Percentiles rank a stretch among this genome's conserved stretches.
Evolutionary conservation across 2,329 filamentous ascomycete genomes (phyloP).

Genomic region (Neurospora sp.): DNA sequence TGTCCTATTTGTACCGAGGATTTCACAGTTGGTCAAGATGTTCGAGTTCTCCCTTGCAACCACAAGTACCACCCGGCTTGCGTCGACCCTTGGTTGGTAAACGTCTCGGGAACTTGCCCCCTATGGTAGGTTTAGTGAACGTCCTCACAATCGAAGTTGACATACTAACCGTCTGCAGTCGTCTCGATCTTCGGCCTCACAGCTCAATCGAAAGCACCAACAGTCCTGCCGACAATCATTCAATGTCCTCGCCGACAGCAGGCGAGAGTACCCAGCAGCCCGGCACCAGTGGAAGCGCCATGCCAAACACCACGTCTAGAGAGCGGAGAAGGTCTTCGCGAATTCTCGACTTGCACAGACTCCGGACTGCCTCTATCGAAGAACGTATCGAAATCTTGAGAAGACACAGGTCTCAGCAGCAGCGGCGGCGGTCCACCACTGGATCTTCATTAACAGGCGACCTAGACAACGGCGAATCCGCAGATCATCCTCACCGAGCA

Average conservation of each 20-base stretch:
- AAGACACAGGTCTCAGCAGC: slow-evolving; percentile 33
- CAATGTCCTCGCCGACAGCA: slow-evolving; percentile 31
- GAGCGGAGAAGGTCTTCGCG: slow-evolving; percentile 35
- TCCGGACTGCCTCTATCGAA: slow-evolving; percentile 49
- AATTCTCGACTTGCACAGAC: slow-evolving; percentile 44
- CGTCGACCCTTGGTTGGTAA: slow-evolving; percentile 60
- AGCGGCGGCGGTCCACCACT: slow-evolving; percentile 10
- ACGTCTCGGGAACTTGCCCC: slow-evolving; percentile 60
- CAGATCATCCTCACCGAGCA: slow-evolving; percentile 20
- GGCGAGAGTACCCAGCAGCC: slow-evolving; percentile 21
- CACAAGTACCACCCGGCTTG: slow-evolving; percentile 60
- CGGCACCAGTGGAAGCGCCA: slow-evolving; percentile 23
- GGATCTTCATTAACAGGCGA: slow-evolving; percentile 18
- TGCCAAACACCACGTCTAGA: slow-evolving; percentile 18
- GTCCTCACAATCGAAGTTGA: not conserved
- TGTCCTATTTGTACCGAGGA: slow-evolving; percentile 65
- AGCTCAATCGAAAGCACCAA: slow-evolving; percentile 12
- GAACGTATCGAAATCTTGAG: slow-evolving; percentile 53
- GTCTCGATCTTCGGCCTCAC: slow-evolving; percentile 42
- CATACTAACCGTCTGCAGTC: slow-evolving; percentile 27
- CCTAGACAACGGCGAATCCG: slow-evolving; percentile 27
- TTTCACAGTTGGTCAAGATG: slow-evolving; percentile 55
- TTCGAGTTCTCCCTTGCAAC: slow-evolving; percentile 56
- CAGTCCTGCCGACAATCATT: slow-evolving; percentile 14
- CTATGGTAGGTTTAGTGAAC: slow-evolving; percentile 44